These are phyloP conservation scores for Pichia nanzhaoensis DNA, from an alignment of 805 yeast species.

Conservation along the genomic window DNA sequence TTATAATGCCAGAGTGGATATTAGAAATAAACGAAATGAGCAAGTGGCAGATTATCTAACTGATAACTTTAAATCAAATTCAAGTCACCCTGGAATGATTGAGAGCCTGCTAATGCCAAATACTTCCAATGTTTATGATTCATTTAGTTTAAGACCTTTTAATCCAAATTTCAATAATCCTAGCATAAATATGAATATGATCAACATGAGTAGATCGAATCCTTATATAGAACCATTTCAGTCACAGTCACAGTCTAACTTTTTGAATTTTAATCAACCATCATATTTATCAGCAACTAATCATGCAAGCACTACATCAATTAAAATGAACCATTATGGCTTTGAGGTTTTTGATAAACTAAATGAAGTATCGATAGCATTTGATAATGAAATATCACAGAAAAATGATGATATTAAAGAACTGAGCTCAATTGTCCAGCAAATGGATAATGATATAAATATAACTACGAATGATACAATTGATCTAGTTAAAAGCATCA, in stretches of 20 bases:
- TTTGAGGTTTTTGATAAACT: slow-evolving; percentile 45
- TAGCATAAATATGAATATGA: not conserved
- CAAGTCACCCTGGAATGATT: slow-evolving; percentile 7
- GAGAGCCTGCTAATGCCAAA: not conserved
- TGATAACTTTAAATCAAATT: slow-evolving; percentile 16
- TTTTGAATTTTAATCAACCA: slow-evolving; percentile 2
- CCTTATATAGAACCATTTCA: slow-evolving; percentile 14
- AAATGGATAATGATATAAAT: slow-evolving; percentile 29
- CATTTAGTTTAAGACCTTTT: slow-evolving; percentile 24
- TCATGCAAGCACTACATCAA: slow-evolving; percentile 48
- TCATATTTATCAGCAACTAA: not conserved
- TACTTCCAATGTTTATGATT: slow-evolving; percentile 14
- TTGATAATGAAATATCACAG: slow-evolving; percentile 45
- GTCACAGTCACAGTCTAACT: not conserved
- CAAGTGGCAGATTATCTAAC: slow-evolving; percentile 36
- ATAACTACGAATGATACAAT: slow-evolving; percentile 27
- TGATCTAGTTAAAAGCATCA: slow-evolving; percentile 2
- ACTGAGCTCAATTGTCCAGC: slow-evolving; percentile 21
- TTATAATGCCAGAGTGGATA: slow-evolving; percentile 49
- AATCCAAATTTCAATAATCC: slow-evolving; percentile 9
- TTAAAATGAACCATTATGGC: slow-evolving; percentile 44
- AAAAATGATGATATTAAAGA: slow-evolving; percentile 33
- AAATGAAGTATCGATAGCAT: slow-evolving; percentile 41
- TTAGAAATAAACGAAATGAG: slow-evolving; percentile 38
- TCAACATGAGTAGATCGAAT: not conserved